Conservation (phyloP, 2,329 filamentous ascomycete genomes). For the Camillea tinctor region DNA sequence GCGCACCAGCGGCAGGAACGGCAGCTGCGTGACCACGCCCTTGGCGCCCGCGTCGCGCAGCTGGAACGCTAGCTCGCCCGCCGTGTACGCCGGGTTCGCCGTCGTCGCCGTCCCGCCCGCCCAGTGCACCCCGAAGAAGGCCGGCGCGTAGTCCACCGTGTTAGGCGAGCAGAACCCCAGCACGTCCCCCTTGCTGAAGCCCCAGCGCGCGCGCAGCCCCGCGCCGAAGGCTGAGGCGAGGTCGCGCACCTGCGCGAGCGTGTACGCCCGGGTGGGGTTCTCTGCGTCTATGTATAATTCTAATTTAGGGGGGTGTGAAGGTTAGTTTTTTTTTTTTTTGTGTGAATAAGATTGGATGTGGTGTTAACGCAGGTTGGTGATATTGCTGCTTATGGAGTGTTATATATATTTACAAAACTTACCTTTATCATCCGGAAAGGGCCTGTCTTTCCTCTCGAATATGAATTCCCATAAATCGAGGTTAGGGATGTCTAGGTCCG, state of each 20-base stretch:
- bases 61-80: slow-evolving; percentile 80
- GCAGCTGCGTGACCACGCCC: slow-evolving; percentile 70
- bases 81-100: slow-evolving; percentile 84
- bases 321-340: too few species aligned
- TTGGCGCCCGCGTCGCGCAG: slow-evolving; percentile 75
- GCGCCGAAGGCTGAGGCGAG: slow-evolving; percentile 74
- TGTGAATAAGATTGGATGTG: too few species aligned
- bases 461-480: slow-evolving; percentile 77
- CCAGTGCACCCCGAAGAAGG: slow-evolving; percentile 80
- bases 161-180: slow-evolving; percentile 83
- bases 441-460: slow-evolving; percentile 66
- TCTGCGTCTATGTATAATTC: slow-evolving; percentile 77
- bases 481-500: slow-evolving; percentile 66
- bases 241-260: slow-evolving; percentile 63
- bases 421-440: slow-evolving; percentile 74
- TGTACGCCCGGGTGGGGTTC: slow-evolving; percentile 63
- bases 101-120: slow-evolving; percentile 80
- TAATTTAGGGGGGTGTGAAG: slow-evolving; percentile 36
- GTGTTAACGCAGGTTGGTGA: background rate
- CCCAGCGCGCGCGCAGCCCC: slow-evolving; percentile 70
- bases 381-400: background rate
- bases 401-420: slow-evolving; percentile 7
- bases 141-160: slow-evolving; percentile 74
- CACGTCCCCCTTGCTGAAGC: slow-evolving; percentile 82
- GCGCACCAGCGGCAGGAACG: slow-evolving; percentile 62